Evolutionary conservation across 2,329 filamentous ascomycete species (phyloP).

Genomic region (Arthroderma sp.): DNA sequence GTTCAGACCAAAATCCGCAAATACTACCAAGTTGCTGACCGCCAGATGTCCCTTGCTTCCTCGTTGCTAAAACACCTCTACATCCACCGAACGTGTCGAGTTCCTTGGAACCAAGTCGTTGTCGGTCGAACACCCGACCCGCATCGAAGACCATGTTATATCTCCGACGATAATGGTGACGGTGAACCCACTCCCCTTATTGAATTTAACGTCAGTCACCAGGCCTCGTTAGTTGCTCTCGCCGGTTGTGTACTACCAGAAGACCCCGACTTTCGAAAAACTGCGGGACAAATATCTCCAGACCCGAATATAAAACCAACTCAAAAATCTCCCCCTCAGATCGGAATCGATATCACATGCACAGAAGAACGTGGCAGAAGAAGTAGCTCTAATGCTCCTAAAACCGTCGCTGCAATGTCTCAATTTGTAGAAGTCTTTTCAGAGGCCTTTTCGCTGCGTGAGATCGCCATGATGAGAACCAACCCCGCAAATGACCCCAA

Average conservation of each 20-base stretch:
- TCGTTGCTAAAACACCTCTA: constrained; percentile 49
- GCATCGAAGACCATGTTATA: constrained; percentile 40
- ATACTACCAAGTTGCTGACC: constrained; percentile 43
- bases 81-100: constrained; percentile 40
- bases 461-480: constrained; percentile 42
- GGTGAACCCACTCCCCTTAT: constrained; percentile 20
- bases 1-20: constrained; percentile 39
- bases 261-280: neutral
- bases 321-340: constrained; percentile 20
- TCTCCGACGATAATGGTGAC: constrained; percentile 13
- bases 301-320: constrained; percentile 7
- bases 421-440: constrained; percentile 48
- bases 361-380: constrained; percentile 41
- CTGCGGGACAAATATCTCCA: constrained; percentile 3
- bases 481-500: constrained; percentile 4
- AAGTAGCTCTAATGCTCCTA: constrained; percentile 34
- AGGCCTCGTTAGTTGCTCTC: constrained; percentile 48
- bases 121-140: constrained; percentile 40
- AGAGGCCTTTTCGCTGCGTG: constrained; percentile 45
- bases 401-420: constrained; percentile 37
- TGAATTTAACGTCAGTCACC: constrained; percentile 54
- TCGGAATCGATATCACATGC: constrained; percentile 52
- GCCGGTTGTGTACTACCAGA: constrained; percentile 33
- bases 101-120: constrained; percentile 44
- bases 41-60: constrained; percentile 48